Evolutionary conservation across 2,329 filamentous ascomycete species (phyloP), one percentile per base, ranked within the genome.

Genomic region (Botryosphaeria agaves): DNA sequence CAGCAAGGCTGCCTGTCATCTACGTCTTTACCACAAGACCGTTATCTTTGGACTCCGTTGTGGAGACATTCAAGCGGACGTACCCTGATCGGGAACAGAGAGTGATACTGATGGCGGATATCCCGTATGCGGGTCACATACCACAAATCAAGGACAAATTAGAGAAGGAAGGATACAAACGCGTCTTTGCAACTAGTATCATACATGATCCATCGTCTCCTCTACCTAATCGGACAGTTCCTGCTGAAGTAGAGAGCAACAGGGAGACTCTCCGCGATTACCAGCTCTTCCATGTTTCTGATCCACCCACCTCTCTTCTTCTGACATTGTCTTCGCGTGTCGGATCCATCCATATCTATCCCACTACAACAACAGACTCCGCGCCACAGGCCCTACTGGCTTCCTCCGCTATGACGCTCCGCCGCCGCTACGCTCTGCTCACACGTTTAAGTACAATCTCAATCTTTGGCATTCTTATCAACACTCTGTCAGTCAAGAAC

Each of bases 391-490:
- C 58, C 48, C 36, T 68, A 43, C 47, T 66, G 41, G 49, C 64
- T 34, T 55, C 64, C 4, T 69, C 68, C 7, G 42, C 68, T n/a
- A 53, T 61, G 6, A 56, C 66, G 15, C 70, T 98, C 11, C 76
- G 82, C 16, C 77, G 89, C 2, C 80, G 89, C 21, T 98, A 95
- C 52, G 89, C 78, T 1, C 74, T 89, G 34, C 66, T 94, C 7
- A 77, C 87, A 2, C 73, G 72, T 0, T 72, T 95, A 17, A 72
- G 76, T 12, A 82, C 83, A 0, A 78, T 76, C 0, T 74, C 83
- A 14, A 73, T 94, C 30, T 83, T 94, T 42, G 89, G 89, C 5
- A 93, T 98, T 36, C 62, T 98, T 1, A 84, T 98, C 53, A 95
- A 95, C 54, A 98, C 89, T 0, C 71, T 98, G 4, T 87, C 79